Percentiles rank a stretch among this genome's conserved stretches.
These are phyloP conservation scores for Biscutella laevigata DNA, from an alignment of 441 rosid genomes.

Conservation along the genomic window DNA sequence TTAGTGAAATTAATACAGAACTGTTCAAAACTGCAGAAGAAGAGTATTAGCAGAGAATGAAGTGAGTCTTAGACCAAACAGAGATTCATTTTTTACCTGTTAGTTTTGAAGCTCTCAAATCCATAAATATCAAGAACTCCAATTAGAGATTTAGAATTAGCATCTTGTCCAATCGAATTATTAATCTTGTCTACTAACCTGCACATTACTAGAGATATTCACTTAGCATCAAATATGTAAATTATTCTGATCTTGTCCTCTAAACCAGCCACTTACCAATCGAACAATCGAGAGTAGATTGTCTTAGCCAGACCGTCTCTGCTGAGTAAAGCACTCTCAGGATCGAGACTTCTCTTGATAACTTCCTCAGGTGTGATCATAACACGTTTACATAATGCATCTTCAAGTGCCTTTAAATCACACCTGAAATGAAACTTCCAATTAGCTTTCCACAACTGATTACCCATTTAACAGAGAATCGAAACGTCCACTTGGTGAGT, in stretches of 20 bases:
- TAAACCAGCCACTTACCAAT: slow-evolving; percentile 42
- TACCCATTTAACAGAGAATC: too few species aligned
- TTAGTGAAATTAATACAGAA: slow-evolving; percentile 95
- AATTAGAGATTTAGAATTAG: slow-evolving; percentile 56
- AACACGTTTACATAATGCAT: slow-evolving; percentile 77
- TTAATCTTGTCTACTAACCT: slow-evolving; percentile 81
- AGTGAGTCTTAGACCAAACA: not conserved
- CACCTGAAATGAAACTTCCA: slow-evolving; percentile 40
- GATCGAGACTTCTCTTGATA: slow-evolving; percentile 77
- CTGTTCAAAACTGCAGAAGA: slow-evolving; percentile 80
- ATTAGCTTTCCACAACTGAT: not conserved
- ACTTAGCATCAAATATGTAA: slow-evolving; percentile 14
- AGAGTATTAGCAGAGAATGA: slow-evolving; percentile 4
- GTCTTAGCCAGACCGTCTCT: slow-evolving; percentile 90
- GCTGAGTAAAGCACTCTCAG: slow-evolving; percentile 61
- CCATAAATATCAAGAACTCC: slow-evolving; percentile 91
- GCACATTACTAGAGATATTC: slow-evolving; percentile 22
- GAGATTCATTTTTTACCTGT: slow-evolving; percentile 49
- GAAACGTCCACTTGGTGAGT: too few species aligned
- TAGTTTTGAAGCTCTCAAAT: slow-evolving; percentile 90
- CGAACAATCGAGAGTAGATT: slow-evolving; percentile 65
- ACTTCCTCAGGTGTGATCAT: slow-evolving; percentile 91
- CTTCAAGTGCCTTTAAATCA: slow-evolving; percentile 58
- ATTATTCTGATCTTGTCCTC: not conserved
- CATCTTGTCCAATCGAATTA: slow-evolving; percentile 74